phyloP scores from a whole-genome alignment of 108 stramenopile species.

The Fragilariopsis cylindrus region DNA sequence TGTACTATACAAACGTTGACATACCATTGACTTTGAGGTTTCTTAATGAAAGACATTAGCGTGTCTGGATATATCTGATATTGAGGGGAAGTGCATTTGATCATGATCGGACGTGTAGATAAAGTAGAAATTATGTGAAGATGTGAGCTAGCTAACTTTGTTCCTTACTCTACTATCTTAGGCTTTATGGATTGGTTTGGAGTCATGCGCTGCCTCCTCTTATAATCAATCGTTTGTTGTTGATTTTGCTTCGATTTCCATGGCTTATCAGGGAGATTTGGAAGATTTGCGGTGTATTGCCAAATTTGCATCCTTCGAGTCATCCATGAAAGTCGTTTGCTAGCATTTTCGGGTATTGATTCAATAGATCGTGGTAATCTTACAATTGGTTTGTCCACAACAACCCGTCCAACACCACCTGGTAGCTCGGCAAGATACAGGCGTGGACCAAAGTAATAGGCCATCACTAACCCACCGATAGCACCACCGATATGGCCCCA shows the following conservation, averaged over 20 bases:
- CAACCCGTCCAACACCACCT: constrained; percentile 27
- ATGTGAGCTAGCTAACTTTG: no score
- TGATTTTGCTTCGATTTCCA: constrained; percentile 32
- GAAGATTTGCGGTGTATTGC: constrained; percentile 28
- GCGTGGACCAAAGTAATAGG: constrained; percentile 73
- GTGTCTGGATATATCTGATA: no score
- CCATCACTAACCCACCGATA: constrained; percentile 75
- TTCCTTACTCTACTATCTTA: neutral
- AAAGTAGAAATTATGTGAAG: no score
- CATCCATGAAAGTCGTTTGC: constrained; percentile 19
- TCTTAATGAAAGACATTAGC: no score
- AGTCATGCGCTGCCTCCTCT: constrained; percentile 10
- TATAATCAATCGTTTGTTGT: neutral
- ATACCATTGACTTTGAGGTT: no score
- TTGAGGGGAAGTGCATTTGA: no score
- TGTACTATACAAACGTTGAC: no score
- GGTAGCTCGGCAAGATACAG: constrained; percentile 59
- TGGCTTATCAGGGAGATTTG: constrained; percentile 38
- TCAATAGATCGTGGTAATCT: constrained; percentile 51
- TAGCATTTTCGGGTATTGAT: constrained; percentile 40
- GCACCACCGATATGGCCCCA: constrained; percentile 80
- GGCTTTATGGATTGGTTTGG: constrained; percentile 36
- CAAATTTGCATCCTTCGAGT: constrained; percentile 37
- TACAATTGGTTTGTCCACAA: constrained; percentile 58
- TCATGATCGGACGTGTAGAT: no score